Base-by-base conservation (phyloP, 2,329 filamentous ascomycete species). In the Penicillium concentricum region DNA sequence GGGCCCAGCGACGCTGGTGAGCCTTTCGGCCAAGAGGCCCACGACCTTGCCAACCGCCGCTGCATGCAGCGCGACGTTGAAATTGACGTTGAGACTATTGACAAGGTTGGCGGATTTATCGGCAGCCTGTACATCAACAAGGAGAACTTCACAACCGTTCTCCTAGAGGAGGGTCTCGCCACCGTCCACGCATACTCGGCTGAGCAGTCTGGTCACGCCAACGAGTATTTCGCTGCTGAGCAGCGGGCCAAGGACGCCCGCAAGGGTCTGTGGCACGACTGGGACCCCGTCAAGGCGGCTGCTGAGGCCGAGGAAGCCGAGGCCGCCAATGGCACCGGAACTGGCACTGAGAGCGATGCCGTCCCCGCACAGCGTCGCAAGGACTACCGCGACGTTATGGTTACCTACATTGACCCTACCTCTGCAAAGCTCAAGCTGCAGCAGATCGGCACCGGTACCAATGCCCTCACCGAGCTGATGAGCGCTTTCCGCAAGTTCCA, bases 21-120 rank as follows among this genome's bases (percentile, higher is more conserved):
- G 78, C 92, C 94, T 1, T 97, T 96, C 66, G 94, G 94, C 24
- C 90, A 95, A 74, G 94, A 99, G 78, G 93, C 93, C 3, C 84
- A 96, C 61, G 93, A 99, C 49, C 87, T 97, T 65, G 92, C 93
- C 47, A 92, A 91, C 76, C 88, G 86, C 68, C 86, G 92, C 56
- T 92, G 89, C 78, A 89, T 92, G 80, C 94, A 99, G 79, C 88
- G 94, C 53, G 94, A 99, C 74, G 92, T 94, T 47, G 93, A 97
- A 76, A 90, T 99, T 57, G 92, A 99, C 67, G 89, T 99, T 20
- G 87, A 96, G 73, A 92, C 92, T 68, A 90, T 91, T 65, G 94
- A 99, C 82, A 97, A 97, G 81, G 88, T 94, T 26, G 94, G 94
- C 67, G 94, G 94, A 37, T 99, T 99, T 80, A 97, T 99, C 65